Evolutionary conservation across 805 yeast species (phyloP).

Genomic region (Starmerella floris): DNA sequence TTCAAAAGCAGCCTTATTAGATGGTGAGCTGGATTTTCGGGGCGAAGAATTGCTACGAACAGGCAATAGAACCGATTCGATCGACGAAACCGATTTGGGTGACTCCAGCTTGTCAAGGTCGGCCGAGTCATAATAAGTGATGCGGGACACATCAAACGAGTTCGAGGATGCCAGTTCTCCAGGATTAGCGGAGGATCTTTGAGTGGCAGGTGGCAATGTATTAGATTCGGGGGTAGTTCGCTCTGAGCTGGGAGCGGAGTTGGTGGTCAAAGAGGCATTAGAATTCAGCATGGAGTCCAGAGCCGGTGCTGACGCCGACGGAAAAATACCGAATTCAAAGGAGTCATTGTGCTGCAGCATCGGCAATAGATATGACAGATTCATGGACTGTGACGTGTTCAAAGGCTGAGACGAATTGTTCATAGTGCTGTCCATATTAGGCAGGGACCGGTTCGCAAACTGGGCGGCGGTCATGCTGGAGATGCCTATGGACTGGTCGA

Average conservation of each 20-base stretch:
- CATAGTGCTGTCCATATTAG: not conserved
- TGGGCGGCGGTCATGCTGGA: not conserved
- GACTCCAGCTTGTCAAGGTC: not conserved
- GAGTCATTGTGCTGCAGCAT: not conserved
- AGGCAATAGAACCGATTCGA: no score
- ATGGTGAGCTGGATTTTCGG: no score
- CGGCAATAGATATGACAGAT: not conserved
- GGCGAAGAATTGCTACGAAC: no score
- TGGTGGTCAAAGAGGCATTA: not conserved
- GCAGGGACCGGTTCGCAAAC: not conserved
- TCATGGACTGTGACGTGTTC: not conserved
- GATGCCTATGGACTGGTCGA: constrained; percentile 5
- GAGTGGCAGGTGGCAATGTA: not conserved
- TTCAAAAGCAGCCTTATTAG: no score
- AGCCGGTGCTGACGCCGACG: not conserved
- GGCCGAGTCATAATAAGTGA: not conserved
- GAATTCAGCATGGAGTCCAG: not conserved
- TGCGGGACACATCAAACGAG: not conserved
- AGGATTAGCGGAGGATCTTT: no score
- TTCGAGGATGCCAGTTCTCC: not conserved
- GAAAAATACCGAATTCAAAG: not conserved
- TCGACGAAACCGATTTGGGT: not conserved
- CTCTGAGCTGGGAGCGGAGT: not conserved
- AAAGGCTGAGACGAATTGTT: not conserved
- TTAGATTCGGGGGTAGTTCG: not conserved